Base-by-base conservation (phyloP, 305 asterid genomes). In the Stenogyne calaminthoides region DNA sequence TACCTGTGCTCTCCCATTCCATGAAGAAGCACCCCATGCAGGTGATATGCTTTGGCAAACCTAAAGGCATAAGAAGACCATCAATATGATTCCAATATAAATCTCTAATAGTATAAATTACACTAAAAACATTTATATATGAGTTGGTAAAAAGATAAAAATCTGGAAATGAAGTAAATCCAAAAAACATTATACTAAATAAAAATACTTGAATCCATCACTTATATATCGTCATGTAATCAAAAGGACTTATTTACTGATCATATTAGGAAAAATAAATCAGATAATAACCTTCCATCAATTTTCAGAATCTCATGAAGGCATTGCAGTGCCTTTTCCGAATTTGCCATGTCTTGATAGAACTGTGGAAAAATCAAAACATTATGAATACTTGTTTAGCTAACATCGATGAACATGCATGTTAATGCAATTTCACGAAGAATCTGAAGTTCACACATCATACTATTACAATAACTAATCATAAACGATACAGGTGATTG, bases 1-100 rank as follows among this genome's bases (percentile, higher is more conserved):
- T 84, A 95, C 99, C 92, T 89, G 88, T 95, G 99, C 71, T 95
- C 92, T 80, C 99, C 99, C 93, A 85, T 90, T 47, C 89, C 97
- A 79, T 92, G 99, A 69, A 90, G 92, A 47, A 95, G 93, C 77
- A 90, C 85, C 81, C 97, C 99, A 9, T 90, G 97, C 80, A 89
- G 85, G 83, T 95, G 97, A 85, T 90, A 90, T 64, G 91, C 97
- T 86, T 95, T 95, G 19, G 87, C 80, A 78, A 78, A 92, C 92
- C 99, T 95, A 69, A 65, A 70, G 69, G 70, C 60, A 76, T 47
- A 19, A 72, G 40, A 15, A 72, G 39, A 78, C 60, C 54, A 51
- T 72, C 44, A 78, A 32, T 46, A 74, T 1, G 73, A 25, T 15
- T 61, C 64, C 44, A 80, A 32, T 39, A 74, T 1, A 73, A 25